A percentile compares a stretch with the other conserved stretches of the same genome.
Conservation (phyloP, 345 rosid species). For the Rhodamnia argentea region DNA sequence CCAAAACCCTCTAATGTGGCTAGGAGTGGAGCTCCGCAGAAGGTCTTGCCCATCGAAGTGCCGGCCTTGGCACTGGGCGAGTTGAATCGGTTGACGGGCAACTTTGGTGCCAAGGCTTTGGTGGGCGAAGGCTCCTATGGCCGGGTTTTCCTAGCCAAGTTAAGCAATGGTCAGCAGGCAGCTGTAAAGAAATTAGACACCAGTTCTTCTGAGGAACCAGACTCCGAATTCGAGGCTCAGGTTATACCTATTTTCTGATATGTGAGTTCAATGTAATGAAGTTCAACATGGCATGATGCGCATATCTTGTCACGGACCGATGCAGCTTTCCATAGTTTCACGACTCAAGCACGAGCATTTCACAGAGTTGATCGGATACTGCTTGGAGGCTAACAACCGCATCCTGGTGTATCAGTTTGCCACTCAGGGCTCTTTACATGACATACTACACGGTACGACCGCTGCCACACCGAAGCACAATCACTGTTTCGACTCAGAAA, state of each 20-base stretch:
- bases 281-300: neutral
- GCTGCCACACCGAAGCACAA: neutral
- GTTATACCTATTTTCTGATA: conserved; percentile 10
- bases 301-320: neutral
- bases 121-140: conserved; percentile 99
- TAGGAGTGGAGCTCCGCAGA: conserved; percentile 68
- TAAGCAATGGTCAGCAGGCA: conserved; percentile 33
- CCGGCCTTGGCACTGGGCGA: conserved; percentile 61
- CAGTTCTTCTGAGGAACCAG: conserved; percentile 68
- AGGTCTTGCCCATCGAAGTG: conserved; percentile 65
- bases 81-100: conserved; percentile 46
- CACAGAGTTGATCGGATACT: conserved; percentile 77
- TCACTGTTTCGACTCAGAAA: neutral
- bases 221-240: conserved; percentile 78
- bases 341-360: conserved; percentile 83
- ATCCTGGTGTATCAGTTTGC: conserved; percentile 76
- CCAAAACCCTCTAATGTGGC: conserved; percentile 40
- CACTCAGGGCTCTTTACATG: conserved; percentile 81
- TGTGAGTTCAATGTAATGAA: neutral
- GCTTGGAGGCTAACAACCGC: conserved; percentile 63
- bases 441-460: conserved; percentile 67
- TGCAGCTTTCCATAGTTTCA: conserved; percentile 77
- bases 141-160: conserved; percentile 67
- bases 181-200: conserved; percentile 92
- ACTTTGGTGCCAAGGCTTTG: conserved; percentile 76